A percentile compares a stretch with the other conserved stretches of the same genome.
Conservation (phyloP, 306 rosid genomes). For the Argentina anserina region DNA sequence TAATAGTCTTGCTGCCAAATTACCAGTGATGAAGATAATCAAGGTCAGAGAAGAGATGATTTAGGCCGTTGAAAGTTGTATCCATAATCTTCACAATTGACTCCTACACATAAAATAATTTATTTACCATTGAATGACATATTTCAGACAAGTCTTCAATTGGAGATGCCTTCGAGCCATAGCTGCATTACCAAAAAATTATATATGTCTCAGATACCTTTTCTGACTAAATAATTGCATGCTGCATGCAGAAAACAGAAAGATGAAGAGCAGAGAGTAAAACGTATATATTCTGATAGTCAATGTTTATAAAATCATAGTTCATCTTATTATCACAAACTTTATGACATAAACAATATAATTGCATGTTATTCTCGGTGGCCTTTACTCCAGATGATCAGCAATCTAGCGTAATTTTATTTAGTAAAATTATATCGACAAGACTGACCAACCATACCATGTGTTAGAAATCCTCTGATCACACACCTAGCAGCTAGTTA, state of each 20-base stretch:
- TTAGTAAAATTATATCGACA: not conserved
- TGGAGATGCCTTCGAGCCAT: slow-evolving; percentile 75
- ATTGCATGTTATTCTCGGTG: not conserved
- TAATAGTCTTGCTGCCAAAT: no score
- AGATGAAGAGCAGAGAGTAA: not conserved
- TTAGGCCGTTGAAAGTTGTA: no score
- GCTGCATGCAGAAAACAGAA: not conserved
- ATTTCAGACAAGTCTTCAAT: slow-evolving; percentile 76
- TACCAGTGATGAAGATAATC: no score
- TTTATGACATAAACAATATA: not conserved
- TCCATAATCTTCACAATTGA: slow-evolving; percentile 7
- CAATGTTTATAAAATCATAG: not conserved
- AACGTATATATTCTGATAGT: not conserved
- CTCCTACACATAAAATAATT: slow-evolving; percentile 9
- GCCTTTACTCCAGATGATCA: not conserved
- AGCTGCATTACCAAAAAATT: slow-evolving; percentile 47
- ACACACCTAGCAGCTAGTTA: not conserved
- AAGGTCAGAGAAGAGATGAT: no score
- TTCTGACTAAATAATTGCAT: not conserved
- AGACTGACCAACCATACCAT: not conserved
- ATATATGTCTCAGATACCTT: slow-evolving; percentile 28
- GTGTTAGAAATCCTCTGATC: not conserved
- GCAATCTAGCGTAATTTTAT: not conserved
- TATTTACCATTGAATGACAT: slow-evolving; percentile 75
- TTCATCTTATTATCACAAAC: not conserved